phyloP scores from a whole-genome alignment of 352 stramenopile species.

The Elongisporangium undulatum region DNA sequence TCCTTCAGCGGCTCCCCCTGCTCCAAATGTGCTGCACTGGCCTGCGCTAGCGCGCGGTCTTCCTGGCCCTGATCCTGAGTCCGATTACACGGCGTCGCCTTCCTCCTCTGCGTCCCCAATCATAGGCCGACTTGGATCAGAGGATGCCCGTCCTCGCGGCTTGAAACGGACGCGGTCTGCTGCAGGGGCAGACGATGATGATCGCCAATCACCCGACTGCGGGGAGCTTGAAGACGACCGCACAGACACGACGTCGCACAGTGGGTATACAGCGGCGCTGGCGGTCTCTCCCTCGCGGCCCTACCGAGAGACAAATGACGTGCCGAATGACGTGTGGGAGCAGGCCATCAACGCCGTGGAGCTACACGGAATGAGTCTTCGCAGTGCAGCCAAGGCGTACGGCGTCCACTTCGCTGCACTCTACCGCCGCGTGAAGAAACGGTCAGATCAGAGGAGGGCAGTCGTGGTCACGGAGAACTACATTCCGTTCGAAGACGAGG shows the following conservation, averaged over 20 bases:
- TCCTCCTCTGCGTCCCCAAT: not conserved
- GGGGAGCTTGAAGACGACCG: not conserved
- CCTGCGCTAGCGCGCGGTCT: not conserved
- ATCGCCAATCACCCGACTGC: not conserved
- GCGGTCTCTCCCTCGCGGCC: not conserved
- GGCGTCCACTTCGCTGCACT: constrained; percentile 65
- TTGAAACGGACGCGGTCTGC: not conserved
- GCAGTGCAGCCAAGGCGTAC: constrained; percentile 51
- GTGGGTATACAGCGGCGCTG: not conserved
- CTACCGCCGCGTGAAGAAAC: constrained; percentile 65
- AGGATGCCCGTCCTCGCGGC: not conserved
- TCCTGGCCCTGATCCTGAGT: not conserved
- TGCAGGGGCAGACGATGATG: not conserved
- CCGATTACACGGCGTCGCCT: not conserved
- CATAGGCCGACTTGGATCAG: not conserved
- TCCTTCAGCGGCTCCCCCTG: not conserved
- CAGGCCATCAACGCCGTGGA: constrained; percentile 63
- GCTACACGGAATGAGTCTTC: constrained; percentile 66
- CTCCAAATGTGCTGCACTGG: not conserved
- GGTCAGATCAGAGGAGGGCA: constrained; percentile 36
- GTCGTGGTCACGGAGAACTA: constrained; percentile 45
- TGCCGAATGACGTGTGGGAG: constrained; percentile 58
- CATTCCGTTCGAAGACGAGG: constrained; percentile 67
- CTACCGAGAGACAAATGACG: constrained; percentile 50
- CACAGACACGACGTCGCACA: not conserved